A percentile compares a stretch with the other conserved stretches of the same genome.
Evolutionary conservation across 495 filamentous ascomycete species (phyloP).

Genomic region (Thermochaetoides thermophila): DNA sequence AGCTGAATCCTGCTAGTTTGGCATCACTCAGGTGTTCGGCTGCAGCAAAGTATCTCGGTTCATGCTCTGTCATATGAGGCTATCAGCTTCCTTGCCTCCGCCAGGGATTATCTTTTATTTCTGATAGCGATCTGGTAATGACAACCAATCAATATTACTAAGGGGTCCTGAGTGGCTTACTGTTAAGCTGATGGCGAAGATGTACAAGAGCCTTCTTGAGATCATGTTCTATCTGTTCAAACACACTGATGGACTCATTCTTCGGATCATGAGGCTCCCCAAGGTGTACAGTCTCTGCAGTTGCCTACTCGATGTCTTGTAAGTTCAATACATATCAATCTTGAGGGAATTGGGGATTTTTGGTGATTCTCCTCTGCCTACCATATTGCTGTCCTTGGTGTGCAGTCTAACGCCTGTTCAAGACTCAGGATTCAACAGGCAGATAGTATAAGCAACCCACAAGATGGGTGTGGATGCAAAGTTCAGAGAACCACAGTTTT

Average conservation of each 20-base stretch:
- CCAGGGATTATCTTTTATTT: too few relatives aligned
- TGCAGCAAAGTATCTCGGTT: constrained; percentile 36
- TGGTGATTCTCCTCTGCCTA: too few relatives aligned
- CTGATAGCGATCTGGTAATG: neutral
- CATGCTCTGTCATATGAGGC: constrained; percentile 15
- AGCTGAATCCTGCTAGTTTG: constrained; percentile 32
- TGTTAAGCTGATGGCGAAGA: constrained; percentile 28
- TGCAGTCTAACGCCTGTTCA: too few relatives aligned
- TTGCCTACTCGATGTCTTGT: too few relatives aligned
- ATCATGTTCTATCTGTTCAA: constrained; percentile 30
- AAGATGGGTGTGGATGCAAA: too few relatives aligned
- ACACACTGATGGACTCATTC: constrained; percentile 36
- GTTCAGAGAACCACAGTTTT: too few relatives aligned
- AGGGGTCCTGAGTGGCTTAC: constrained; percentile 7
- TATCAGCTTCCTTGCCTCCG: too few relatives aligned
- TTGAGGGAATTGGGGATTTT: too few relatives aligned
- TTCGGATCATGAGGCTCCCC: constrained; percentile 33
- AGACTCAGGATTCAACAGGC: too few relatives aligned
- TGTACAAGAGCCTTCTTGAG: constrained; percentile 37
- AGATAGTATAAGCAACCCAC: too few relatives aligned
- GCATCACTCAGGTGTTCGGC: constrained; percentile 31
- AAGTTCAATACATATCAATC: too few relatives aligned
- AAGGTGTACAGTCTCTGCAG: constrained; percentile 36
- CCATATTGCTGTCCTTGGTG: too few relatives aligned
- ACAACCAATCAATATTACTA: neutral